A percentile compares a stretch with the other conserved stretches of the same genome.
Evolutionary conservation across 768 basidiomycete species (phyloP).

Genomic region (Neoboletus brunneissimus): DNA sequence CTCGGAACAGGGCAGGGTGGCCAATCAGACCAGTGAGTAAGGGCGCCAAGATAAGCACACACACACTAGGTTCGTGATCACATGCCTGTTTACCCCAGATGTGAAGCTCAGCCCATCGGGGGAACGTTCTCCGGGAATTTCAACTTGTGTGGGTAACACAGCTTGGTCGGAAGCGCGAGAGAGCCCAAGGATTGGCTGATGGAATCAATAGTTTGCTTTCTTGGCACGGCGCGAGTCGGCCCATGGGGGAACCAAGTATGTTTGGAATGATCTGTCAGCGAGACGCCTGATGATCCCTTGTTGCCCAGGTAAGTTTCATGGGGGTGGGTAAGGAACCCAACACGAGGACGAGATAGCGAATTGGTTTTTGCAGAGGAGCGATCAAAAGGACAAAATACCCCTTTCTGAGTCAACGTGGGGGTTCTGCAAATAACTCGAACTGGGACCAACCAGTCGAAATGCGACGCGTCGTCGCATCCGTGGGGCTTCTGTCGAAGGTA

Average conservation of each 20-base stretch:
- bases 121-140: conserved; percentile 4
- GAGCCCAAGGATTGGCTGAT: not conserved
- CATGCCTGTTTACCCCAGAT: conserved; percentile 15
- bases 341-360: conserved; percentile 12
- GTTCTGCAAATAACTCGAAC: not conserved
- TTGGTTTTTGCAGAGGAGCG: conserved; percentile 1
- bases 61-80: not conserved
- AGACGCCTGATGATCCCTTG: not conserved
- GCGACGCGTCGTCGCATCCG: not conserved
- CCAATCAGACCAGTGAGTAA: conserved; percentile 9
- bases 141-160: conserved; percentile 4
- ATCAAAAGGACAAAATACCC: not conserved
- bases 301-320: not conserved
- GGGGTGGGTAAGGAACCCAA: conserved; percentile 6
- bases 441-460: not conserved
- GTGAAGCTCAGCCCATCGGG: conserved; percentile 8
- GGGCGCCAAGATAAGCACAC: conserved; percentile 17
- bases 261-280: not conserved
- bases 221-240: conserved; percentile 1
- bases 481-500: not conserved
- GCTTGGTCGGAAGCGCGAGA: not conserved
- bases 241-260: not conserved
- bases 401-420: not conserved
- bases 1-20: conserved; percentile 8
- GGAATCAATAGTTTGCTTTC: not conserved